Percentiles rank a stretch among this genome's conserved stretches.
phyloP scores from a whole-genome alignment of 2,329 filamentous ascomycete genomes.

The Cytospora piceae region DNA sequence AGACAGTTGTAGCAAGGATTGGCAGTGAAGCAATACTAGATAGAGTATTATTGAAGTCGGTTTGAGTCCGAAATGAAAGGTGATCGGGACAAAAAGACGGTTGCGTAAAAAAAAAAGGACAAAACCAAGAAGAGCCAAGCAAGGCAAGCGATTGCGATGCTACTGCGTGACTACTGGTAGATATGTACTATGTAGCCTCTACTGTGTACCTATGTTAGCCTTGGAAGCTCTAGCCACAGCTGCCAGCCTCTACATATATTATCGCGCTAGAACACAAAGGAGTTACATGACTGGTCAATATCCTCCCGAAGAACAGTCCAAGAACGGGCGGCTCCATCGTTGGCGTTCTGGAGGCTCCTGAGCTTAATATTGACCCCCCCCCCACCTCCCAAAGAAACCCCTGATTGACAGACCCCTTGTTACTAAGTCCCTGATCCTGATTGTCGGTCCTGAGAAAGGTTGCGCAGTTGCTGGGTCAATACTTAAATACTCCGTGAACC shows the following conservation, averaged over 20 bases:
- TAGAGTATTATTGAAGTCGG: background rate
- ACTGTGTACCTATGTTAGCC: background rate
- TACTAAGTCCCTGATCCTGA: background rate
- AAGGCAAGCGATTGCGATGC: background rate
- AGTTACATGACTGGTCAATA: conserved; percentile 9
- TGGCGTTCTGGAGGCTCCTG: conserved; percentile 18
- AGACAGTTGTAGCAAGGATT: background rate
- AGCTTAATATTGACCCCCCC: background rate
- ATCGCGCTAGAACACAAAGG: conserved; percentile 17
- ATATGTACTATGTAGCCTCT: background rate
- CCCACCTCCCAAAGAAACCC: background rate
- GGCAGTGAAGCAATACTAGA: conserved; percentile 9
- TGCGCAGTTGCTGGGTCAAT: background rate
- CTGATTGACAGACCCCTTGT: background rate
- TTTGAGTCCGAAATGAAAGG: background rate
- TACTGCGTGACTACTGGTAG: background rate
- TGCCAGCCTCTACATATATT: background rate
- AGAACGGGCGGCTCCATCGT: background rate
- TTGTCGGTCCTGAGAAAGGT: background rate
- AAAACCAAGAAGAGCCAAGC: background rate
- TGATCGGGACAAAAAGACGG: conserved; percentile 11
- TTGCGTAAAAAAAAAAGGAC: conserved; percentile 19
- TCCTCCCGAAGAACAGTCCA: background rate
- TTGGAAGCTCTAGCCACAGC: background rate
- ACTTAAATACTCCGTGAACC: no score